These are phyloP conservation scores for Aphanocladium album DNA, from an alignment of 2,329 filamentous ascomycete genomes.

Conservation along the genomic window DNA sequence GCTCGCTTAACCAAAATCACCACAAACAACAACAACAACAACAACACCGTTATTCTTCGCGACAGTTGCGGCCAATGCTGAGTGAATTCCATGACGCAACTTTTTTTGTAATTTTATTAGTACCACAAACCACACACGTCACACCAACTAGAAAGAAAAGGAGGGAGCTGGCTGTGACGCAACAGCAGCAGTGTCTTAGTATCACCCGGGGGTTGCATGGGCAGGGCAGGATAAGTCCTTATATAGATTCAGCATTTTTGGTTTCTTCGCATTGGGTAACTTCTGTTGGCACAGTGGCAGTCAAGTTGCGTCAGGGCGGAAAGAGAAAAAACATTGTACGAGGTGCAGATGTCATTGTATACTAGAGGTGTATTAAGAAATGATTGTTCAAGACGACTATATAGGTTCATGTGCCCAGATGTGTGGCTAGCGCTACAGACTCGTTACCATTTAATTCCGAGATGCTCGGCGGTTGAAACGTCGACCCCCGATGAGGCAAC, in stretches of 20 bases:
- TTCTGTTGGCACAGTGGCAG: background rate
- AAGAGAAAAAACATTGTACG: slow-evolving; percentile 4
- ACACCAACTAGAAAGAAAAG: slow-evolving; percentile 6
- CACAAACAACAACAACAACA: background rate
- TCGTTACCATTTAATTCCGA: background rate
- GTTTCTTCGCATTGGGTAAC: background rate
- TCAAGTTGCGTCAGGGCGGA: background rate
- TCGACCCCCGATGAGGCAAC: slow-evolving; percentile 15
- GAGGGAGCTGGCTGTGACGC: slow-evolving; percentile 4
- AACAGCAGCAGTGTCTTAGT: slow-evolving; percentile 10
- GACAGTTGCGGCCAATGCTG: background rate
- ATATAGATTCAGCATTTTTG: slow-evolving; percentile 12
- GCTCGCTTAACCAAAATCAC: background rate
- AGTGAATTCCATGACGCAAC: background rate
- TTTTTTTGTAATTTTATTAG: slow-evolving; percentile 12
- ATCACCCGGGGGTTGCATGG: slow-evolving; percentile 11
- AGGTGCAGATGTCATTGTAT: slow-evolving; percentile 12
- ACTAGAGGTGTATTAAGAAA: slow-evolving; percentile 11
- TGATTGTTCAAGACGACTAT: slow-evolving; percentile 1
- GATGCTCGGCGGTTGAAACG: background rate
- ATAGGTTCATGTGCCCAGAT: background rate
- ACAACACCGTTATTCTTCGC: background rate
- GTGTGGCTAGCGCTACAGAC: background rate
- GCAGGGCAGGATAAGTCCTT: slow-evolving; percentile 7
- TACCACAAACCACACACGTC: background rate